A percentile compares a stretch with the other conserved stretches of the same genome.
Evolutionary conservation across 1,284 basidiomycete species (phyloP).

Genomic region (Cutaneotrichosporon mucoides): DNA sequence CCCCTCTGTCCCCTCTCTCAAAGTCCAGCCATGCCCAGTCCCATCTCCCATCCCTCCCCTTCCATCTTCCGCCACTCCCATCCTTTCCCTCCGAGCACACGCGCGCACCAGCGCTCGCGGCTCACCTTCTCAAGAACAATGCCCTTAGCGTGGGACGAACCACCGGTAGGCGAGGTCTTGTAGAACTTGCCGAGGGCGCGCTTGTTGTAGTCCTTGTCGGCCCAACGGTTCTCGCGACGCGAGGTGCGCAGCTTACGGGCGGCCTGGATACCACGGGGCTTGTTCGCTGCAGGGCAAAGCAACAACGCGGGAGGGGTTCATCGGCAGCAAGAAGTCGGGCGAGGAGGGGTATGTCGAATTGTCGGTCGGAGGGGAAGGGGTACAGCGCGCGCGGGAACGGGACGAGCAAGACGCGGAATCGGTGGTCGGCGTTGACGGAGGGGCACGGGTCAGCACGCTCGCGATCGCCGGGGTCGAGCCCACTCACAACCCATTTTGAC

Average conservation of each 20-base stretch:
- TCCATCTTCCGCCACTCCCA: neutral
- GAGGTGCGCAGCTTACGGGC: constrained; percentile 95
- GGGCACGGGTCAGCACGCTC: constrained; percentile 9
- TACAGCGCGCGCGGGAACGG: too few species aligned
- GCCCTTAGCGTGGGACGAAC: constrained; percentile 99
- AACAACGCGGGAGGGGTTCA: neutral
- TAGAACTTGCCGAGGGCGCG: constrained; percentile 99
- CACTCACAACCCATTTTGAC: constrained; percentile 50
- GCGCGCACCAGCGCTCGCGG: neutral
- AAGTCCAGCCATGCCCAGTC: too few species aligned
- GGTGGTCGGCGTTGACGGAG: neutral
- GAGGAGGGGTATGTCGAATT: neutral
- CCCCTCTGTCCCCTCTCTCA: too few species aligned
- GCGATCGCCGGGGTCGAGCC: neutral
- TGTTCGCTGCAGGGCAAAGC: constrained; percentile 59
- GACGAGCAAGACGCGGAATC: neutral
- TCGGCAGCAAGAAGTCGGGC: neutral
- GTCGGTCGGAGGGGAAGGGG: too few species aligned
- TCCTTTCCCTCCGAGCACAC: neutral
- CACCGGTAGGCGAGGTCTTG: constrained; percentile 99
- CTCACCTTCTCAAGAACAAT: constrained; percentile 94
- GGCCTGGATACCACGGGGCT: constrained; percentile 99
- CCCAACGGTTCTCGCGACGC: constrained; percentile 97
- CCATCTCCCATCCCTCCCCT: too few species aligned
- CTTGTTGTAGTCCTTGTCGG: constrained; percentile 99